phyloP scores from a whole-genome alignment of 75 land plant genomes.

The Cunninghamia lanceolata region DNA sequence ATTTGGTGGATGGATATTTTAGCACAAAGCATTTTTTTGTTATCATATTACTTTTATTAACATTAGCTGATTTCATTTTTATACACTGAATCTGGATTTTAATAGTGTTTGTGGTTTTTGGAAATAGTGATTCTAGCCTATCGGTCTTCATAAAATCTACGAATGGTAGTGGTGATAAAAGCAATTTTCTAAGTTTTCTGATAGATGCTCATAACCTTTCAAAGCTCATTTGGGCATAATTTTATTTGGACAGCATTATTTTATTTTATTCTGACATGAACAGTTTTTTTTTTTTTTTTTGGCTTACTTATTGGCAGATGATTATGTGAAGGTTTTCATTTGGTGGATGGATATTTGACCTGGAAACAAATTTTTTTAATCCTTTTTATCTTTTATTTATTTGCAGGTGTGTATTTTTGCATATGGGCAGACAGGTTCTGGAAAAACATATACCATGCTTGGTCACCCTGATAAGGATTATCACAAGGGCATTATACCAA shows the following conservation, averaged over 20 bases:
- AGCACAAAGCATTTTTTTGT: not conserved
- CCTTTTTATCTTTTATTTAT: not conserved
- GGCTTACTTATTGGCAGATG: no score
- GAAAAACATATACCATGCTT: constrained; percentile 41
- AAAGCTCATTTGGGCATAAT: not conserved
- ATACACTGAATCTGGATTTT: not conserved
- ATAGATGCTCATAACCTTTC: not conserved
- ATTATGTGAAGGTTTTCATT: not conserved
- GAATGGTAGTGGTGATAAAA: not conserved
- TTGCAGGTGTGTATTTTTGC: constrained; percentile 42
- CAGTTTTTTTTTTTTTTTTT: not conserved
- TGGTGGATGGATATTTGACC: not conserved
- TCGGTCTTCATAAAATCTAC: not conserved
- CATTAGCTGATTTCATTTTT: not conserved
- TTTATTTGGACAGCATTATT: no score
- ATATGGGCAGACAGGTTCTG: constrained; percentile 42
- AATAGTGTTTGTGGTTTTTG: not conserved
- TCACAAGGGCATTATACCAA: constrained; percentile 33
- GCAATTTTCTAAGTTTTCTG: not conserved
- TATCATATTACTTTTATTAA: not conserved
- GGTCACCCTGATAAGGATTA: constrained; percentile 22
- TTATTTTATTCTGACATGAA: no score
- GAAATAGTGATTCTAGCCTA: not conserved
- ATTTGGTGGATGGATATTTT: not conserved
- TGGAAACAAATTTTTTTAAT: not conserved